Conservation (phyloP, 2,329 filamentous ascomycete genomes). For the Phialocephala subalpina region DNA sequence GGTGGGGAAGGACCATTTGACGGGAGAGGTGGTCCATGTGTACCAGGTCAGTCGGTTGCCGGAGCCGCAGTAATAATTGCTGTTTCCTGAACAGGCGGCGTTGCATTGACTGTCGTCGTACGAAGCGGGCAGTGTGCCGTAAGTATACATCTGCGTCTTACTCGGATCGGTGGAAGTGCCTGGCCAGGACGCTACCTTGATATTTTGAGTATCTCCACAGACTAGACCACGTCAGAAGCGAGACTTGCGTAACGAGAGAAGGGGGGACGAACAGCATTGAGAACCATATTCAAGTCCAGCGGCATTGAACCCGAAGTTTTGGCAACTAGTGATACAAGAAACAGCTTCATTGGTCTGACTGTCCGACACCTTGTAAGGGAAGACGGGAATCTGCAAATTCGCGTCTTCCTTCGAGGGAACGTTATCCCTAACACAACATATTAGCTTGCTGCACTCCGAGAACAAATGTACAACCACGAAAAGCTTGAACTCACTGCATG, state of each 20-base stretch:
- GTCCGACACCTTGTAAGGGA: slow-evolving; percentile 31
- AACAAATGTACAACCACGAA: slow-evolving; percentile 41
- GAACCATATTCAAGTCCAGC: slow-evolving; percentile 31
- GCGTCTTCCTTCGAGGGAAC: slow-evolving; percentile 59
- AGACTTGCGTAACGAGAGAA: slow-evolving; percentile 48
- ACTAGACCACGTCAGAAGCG: slow-evolving; percentile 24
- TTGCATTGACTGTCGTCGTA: slow-evolving; percentile 32
- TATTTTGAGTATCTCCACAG: slow-evolving; percentile 33
- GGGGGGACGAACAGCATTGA: slow-evolving; percentile 29
- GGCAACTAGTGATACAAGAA: slow-evolving; percentile 26
- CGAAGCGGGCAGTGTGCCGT: slow-evolving; percentile 14
- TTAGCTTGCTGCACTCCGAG: slow-evolving; percentile 55
- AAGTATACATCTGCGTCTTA: slow-evolving; percentile 46
- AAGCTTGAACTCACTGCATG: slow-evolving; percentile 38
- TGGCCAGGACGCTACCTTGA: slow-evolving; percentile 28
- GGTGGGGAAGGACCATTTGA: slow-evolving; percentile 54
- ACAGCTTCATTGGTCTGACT: slow-evolving; percentile 22
- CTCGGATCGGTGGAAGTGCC: slow-evolving; percentile 28
- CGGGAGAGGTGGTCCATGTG: slow-evolving; percentile 21
- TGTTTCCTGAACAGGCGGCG: slow-evolving; percentile 29
- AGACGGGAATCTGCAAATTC: slow-evolving; percentile 23
- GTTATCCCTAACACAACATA: slow-evolving; percentile 55
- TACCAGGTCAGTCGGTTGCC: slow-evolving; percentile 34
- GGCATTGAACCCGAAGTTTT: slow-evolving; percentile 32
- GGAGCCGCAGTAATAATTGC: slow-evolving; percentile 28